Base-by-base conservation (phyloP, 2,329 filamentous ascomycete genomes). In the Raffaelea deltoideospora region DNA sequence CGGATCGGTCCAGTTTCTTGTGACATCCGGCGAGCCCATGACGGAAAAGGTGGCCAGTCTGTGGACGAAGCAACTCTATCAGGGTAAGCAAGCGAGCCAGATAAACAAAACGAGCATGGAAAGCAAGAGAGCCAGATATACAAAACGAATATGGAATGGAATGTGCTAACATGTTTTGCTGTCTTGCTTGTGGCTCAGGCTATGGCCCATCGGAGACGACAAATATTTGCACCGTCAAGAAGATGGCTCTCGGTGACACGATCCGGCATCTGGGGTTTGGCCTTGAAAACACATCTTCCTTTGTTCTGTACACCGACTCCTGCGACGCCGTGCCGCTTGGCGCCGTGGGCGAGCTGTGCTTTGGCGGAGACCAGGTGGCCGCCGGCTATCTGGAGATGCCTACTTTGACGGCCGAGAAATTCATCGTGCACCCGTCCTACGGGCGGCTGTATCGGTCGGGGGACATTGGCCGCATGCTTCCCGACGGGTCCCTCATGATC, bases 191-290 rank as follows among this genome's bases (percentile, higher is more conserved):
- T 6, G 15, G 1, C 15, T n/a, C 18, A 39, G 40, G 76, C 0
- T 93, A 93, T 43, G 84, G 84, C 0, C 83, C 85, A 0, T 84
- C 80, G 1, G 86, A 92, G 53, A 85, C 80, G 0, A 92, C 84
- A 1, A 92, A 93, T 45, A 86, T 93, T 17, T 92, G 83, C 55
- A 85, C 80, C 0, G 69, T 88, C 9, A 77, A 76, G 41, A 63
- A 67, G 28, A 75, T 88, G 51, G 55, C 59, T 0, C 45, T 47
- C 0, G 56, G 60, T 0, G 72, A 86, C 47, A 57, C 67, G 17
- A 71, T 82, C 35, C 77, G 76, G 42, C 86, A 87, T 46, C 74
- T 94, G n/a, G 87, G 87, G 0, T 66, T 63, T 41, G 69, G 76
- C 0, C 72, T 94, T 21, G 58, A 65, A 10, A 93, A 88, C 42